Conservation (phyloP, 192 early-diverging fungal species). For the Coemansia sp. region DNA sequence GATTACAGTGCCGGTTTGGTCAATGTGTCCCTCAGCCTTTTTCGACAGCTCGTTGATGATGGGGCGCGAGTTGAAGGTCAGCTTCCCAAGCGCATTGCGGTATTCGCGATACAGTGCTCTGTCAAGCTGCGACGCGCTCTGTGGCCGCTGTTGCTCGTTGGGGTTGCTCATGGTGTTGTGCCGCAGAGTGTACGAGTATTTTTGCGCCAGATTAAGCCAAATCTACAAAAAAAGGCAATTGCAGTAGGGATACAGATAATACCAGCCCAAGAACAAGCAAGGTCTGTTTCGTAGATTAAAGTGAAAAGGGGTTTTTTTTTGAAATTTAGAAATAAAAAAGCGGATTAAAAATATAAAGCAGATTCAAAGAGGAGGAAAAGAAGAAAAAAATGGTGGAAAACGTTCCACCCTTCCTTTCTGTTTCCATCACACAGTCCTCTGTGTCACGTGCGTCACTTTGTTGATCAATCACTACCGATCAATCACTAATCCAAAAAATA, state of each 20-base stretch:
- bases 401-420: background rate
- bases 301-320: no score
- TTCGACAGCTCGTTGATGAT: slow-evolving; percentile 92
- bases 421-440: no score
- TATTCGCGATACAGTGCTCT: slow-evolving; percentile 64
- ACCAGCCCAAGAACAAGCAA: no score
- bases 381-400: background rate
- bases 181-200: background rate
- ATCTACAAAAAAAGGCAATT: background rate
- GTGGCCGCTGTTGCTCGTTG: slow-evolving; percentile 5
- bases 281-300: no score
- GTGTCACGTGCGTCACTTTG: background rate
- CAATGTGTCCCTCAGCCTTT: slow-evolving; percentile 73
- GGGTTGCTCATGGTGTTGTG: background rate
- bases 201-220: no score
- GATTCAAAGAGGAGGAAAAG: background rate
- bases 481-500: background rate
- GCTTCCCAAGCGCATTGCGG: slow-evolving; percentile 65
- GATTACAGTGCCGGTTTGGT: slow-evolving; percentile 71
- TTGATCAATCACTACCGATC: background rate
- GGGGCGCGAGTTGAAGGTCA: slow-evolving; percentile 92
- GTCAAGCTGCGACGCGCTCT: slow-evolving; percentile 21
- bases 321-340: background rate
- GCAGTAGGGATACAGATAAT: no score
- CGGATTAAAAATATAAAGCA: background rate